A percentile compares a stretch with the other conserved stretches of the same genome.
Conservation (phyloP, 2,329 filamentous ascomycete species). For the Xylaria sp. region DNA sequence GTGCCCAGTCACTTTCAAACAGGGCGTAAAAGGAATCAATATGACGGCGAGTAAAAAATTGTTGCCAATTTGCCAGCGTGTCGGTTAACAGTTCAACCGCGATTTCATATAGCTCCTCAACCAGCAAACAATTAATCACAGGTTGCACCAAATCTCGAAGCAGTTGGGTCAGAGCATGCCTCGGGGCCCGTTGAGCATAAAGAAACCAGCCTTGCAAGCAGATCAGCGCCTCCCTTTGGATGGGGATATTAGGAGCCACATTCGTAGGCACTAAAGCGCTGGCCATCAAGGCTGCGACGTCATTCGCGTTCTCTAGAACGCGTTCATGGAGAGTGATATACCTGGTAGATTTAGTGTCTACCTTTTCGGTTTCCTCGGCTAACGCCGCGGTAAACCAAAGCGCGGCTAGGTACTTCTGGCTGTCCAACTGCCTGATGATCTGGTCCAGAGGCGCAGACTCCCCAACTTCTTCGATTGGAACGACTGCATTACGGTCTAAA, state of each 20-base stretch:
- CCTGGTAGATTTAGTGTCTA: conserved; percentile 66
- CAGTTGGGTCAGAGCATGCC: conserved; percentile 61
- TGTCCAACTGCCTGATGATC: conserved; percentile 53
- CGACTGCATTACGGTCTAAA: conserved; percentile 53
- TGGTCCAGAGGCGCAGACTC: conserved; percentile 50
- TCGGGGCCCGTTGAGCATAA: conserved; percentile 70
- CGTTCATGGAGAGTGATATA: conserved; percentile 54
- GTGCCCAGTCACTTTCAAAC: conserved; percentile 65
- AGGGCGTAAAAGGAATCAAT: conserved; percentile 63
- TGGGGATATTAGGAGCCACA: conserved; percentile 35
- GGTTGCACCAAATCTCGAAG: conserved; percentile 65
- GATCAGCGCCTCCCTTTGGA: conserved; percentile 61
- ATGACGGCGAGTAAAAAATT: conserved; percentile 65
- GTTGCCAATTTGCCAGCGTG: conserved; percentile 67
- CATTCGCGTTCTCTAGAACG: conserved; percentile 57
- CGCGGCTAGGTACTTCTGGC: conserved; percentile 59
- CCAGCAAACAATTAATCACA: conserved; percentile 65
- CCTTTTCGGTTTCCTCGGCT: conserved; percentile 71
- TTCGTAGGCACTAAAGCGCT: conserved; percentile 43
- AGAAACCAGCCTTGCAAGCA: conserved; percentile 75
- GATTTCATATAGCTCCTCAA: conserved; percentile 62
- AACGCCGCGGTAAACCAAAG: conserved; percentile 70
- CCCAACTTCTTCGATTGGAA: conserved; percentile 55
- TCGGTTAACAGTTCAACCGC: conserved; percentile 70
- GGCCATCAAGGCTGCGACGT: conserved; percentile 55